Conservation (phyloP, 148 eudicot species). For the Dysphania ambrosioides region DNA sequence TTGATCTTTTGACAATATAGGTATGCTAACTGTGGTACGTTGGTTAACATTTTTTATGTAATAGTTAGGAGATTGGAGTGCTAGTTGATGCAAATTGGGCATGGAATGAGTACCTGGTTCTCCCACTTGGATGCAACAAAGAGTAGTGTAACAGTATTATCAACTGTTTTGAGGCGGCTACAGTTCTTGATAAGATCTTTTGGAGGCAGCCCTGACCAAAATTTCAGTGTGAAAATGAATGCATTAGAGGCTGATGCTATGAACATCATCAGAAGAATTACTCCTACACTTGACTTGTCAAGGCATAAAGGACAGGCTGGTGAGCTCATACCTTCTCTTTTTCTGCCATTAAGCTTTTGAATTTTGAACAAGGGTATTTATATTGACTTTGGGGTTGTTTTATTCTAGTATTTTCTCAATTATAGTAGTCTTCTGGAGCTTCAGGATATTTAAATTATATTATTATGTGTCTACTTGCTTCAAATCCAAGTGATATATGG, state of each 20-base stretch:
- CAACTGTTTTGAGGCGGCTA: constrained; percentile 57
- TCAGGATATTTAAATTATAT: background rate
- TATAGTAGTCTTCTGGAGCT: background rate
- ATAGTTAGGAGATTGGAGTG: constrained; percentile 6
- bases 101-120: constrained; percentile 38
- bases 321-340: constrained; percentile 27
- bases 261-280: constrained; percentile 57
- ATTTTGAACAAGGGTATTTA: background rate
- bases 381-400: too few species aligned
- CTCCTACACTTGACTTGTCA: constrained; percentile 58
- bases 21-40: background rate
- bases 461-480: background rate
- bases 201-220: constrained; percentile 32
- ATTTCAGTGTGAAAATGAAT: constrained; percentile 31
- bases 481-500: background rate
- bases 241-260: constrained; percentile 59
- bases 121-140: constrained; percentile 25
- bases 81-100: constrained; percentile 34
- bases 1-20: background rate
- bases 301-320: constrained; percentile 96
- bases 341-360: background rate
- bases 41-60: constrained; percentile 3
- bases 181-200: constrained; percentile 58
- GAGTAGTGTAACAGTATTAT: constrained; percentile 32
- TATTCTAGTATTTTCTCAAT: background rate